Percentiles rank a stretch among this genome's conserved stretches.
Conservation (phyloP, 2,329 filamentous ascomycete genomes). For the Epichloe coenophiala region DNA sequence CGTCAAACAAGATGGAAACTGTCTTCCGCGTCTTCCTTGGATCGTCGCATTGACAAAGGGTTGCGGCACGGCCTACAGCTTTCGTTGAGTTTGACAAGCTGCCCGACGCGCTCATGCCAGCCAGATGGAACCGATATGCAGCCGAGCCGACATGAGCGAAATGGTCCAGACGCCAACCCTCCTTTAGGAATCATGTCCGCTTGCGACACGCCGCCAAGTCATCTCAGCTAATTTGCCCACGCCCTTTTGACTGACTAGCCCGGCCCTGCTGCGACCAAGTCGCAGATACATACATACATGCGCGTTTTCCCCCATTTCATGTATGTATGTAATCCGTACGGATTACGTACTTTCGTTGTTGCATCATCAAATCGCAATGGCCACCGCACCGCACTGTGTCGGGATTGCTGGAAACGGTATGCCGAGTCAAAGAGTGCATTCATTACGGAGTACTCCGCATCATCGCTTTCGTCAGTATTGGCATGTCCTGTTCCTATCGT, state of each 20-base stretch:
- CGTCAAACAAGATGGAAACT: not conserved
- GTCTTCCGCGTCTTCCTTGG: not conserved
- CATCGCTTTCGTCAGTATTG: not conserved
- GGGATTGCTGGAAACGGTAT: slow-evolving; percentile 11
- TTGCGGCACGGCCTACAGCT: not conserved
- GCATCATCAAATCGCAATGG: slow-evolving; percentile 2
- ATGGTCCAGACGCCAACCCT: slow-evolving; percentile 4
- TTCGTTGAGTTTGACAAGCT: not conserved
- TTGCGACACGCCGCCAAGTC: slow-evolving; percentile 2
- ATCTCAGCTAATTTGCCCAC: not conserved
- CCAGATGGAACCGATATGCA: not conserved
- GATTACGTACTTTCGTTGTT: not conserved
- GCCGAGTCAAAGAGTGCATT: slow-evolving; percentile 2
- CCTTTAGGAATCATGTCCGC: slow-evolving; percentile 12
- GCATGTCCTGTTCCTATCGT: too few species aligned
- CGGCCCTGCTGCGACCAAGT: not conserved
- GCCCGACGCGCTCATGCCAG: not conserved
- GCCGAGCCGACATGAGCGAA: not conserved
- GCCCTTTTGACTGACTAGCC: not conserved
- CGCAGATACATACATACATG: not conserved
- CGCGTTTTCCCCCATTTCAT: not conserved
- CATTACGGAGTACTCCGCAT: not conserved
- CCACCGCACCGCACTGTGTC: not conserved
- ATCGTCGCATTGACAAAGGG: not conserved
- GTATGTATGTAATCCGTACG: not conserved